Conservation (phyloP, 2,329 filamentous ascomycete species). For the Chaetomium olivaceum region DNA sequence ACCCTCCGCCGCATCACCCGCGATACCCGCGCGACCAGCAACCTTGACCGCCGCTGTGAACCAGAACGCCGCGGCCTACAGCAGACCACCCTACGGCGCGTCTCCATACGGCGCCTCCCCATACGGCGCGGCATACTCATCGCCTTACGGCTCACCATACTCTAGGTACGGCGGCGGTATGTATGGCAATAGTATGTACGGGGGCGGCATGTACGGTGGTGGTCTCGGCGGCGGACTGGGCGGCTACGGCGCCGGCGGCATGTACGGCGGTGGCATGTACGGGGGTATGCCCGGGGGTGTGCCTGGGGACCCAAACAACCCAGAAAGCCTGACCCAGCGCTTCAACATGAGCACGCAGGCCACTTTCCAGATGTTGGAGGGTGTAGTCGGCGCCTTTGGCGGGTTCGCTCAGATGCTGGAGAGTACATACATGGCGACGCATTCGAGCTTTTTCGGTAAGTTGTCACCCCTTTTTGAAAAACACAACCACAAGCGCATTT, state of each 20-base stretch:
- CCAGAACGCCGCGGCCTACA: slow-evolving; percentile 84
- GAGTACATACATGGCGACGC: slow-evolving; percentile 99
- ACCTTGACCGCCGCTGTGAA: slow-evolving; percentile 79
- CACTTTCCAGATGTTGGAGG: slow-evolving; percentile 98
- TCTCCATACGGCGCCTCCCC: slow-evolving; percentile 41
- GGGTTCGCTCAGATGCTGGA: slow-evolving; percentile 99
- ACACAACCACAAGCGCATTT: background rate
- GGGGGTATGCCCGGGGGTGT: slow-evolving; percentile 47
- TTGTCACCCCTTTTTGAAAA: slow-evolving; percentile 18
- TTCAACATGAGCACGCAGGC: slow-evolving; percentile 94
- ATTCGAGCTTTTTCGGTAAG: slow-evolving; percentile 96
- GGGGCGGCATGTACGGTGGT: slow-evolving; percentile 30
- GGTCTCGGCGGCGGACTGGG: slow-evolving; percentile 42
- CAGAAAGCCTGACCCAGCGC: slow-evolving; percentile 89
- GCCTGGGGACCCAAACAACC: slow-evolving; percentile 72
- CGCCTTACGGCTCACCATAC: slow-evolving; percentile 50
- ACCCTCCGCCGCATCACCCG: slow-evolving; percentile 56
- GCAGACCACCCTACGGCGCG: slow-evolving; percentile 46
- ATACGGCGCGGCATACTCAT: slow-evolving; percentile 46
- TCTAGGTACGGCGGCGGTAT: slow-evolving; percentile 44
- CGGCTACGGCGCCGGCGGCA: slow-evolving; percentile 41
- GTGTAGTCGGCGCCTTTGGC: slow-evolving; percentile 92
- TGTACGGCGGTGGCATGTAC: slow-evolving; percentile 45
- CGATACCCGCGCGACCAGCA: slow-evolving; percentile 77
- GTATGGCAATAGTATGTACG: slow-evolving; percentile 37